Base-by-base conservation (phyloP, 2,329 filamentous ascomycete genomes). In the Colletotrichum sp. region DNA sequence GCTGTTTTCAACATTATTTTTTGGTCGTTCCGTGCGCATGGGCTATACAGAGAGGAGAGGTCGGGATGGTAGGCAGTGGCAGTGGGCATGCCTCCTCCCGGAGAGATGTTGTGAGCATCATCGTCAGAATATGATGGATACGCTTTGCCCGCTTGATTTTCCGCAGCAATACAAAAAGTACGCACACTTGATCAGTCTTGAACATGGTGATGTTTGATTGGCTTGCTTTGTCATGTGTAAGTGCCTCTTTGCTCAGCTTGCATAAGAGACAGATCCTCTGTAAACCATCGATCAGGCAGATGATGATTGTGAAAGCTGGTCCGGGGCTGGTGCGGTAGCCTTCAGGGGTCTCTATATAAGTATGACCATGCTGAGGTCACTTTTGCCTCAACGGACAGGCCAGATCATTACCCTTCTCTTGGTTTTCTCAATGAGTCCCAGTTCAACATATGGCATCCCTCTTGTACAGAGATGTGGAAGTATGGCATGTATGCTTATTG, bases 111-210 rank as follows among this genome's bases (percentile, higher is more conserved):
- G 25, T 27, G 9, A 65, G 34, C 68, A 72, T 65, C 22, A 27
- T 59, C n/a, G 39, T 65, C 55, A 22, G 39, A 67, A 74, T 48
- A 65, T 65, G 74, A 65, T 16, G 36, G 15, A 69, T 30, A 52
- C 55, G 65, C 44, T 74, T 72, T 44, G 44, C 74, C 74, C 55
- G 34, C 44, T 68, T 65, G 27, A 60, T 74, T 69, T 68, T 55
- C 32, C 64, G 34, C 65, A 74, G 55, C 48, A 76, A 76, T 76
- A 74, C 74, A 70, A 73, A 72, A 75, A 74, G 57, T 64, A 64
- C 66, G 22, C 25, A 68, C 32, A 68, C 30, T 34, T 4, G 22
- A 32, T 27, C 8, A 2, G 32, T 27, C 66, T n/a, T 68, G 15
- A 32, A 1, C 27, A n/a, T 60, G 4, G 32, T 34, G 48, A n/a